Evolutionary conservation across 345 rosid genomes (phyloP).

Genomic region (Boechera stricta): DNA sequence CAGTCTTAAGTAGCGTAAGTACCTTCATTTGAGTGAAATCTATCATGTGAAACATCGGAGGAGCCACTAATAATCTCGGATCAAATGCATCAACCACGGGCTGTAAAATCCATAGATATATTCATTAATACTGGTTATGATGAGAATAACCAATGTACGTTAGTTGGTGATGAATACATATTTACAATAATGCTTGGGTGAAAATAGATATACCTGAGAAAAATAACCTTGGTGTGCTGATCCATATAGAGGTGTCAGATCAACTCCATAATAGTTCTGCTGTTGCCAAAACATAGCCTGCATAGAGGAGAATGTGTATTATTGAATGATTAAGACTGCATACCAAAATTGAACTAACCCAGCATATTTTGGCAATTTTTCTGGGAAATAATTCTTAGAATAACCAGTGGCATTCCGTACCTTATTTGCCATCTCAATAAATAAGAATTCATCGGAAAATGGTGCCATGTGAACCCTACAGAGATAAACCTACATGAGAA

Average conservation of each 20-base stretch:
- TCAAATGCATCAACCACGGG: conserved; percentile 99
- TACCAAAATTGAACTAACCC: conserved; percentile 10
- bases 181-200: conserved; percentile 5
- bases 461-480: conserved; percentile 99
- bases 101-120: conserved; percentile 50
- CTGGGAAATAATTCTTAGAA: neutral
- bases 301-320: conserved; percentile 22
- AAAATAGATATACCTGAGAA: conserved; percentile 73
- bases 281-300: conserved; percentile 99
- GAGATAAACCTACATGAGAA: conserved; percentile 27
- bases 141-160: conserved; percentile 10
- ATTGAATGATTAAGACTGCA: conserved; percentile 1
- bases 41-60: conserved; percentile 67
- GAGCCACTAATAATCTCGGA: conserved; percentile 92
- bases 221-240: conserved; percentile 94
- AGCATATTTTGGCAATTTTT: neutral
- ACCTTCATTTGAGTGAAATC: conserved; percentile 88
- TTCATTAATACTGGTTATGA: conserved; percentile 24
- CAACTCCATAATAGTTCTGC: conserved; percentile 86
- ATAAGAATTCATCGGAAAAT: conserved; percentile 95
- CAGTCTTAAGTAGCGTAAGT: neutral
- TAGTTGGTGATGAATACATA: neutral
- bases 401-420: conserved; percentile 49
- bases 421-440: conserved; percentile 97
- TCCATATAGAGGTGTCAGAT: conserved; percentile 78